Percentiles rank a stretch among this genome's conserved stretches.
Conservation (phyloP, 2,329 filamentous ascomycete species). For the Aureobasidium subglaciale region DNA sequence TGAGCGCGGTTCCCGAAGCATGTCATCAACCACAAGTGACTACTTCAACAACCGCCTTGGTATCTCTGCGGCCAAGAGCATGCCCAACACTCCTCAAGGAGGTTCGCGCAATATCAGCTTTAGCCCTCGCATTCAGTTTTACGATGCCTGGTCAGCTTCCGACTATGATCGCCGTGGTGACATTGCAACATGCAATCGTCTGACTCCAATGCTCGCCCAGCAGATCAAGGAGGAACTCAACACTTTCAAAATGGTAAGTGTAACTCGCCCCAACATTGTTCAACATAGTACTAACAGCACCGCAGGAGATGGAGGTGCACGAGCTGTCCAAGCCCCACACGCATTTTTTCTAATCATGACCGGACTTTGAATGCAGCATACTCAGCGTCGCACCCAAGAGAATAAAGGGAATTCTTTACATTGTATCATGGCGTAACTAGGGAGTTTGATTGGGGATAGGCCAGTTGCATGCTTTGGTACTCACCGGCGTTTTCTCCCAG, state of each 20-base stretch:
- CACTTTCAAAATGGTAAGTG: conserved; percentile 93
- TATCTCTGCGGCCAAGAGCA: conserved; percentile 68
- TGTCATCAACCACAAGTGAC: conserved; percentile 55
- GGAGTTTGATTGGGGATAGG: conserved; percentile 11
- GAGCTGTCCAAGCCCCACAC: conserved; percentile 99
- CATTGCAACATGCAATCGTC: conserved; percentile 92
- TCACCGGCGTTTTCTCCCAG: conserved; percentile 9
- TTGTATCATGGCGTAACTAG: conserved; percentile 14
- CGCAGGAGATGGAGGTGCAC: conserved; percentile 98
- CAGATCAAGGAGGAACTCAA: conserved; percentile 99
- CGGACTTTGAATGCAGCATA: conserved; percentile 15
- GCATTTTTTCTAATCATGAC: conserved; percentile 84
- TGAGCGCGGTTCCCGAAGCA: conserved; percentile 51
- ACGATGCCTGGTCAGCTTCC: conserved; percentile 91
- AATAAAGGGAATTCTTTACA: conserved; percentile 8
- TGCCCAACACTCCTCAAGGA: conserved; percentile 69
- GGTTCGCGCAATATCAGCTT: conserved; percentile 61
- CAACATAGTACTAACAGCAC: conserved; percentile 33
- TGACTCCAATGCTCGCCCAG: conserved; percentile 94
- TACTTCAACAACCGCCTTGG: conserved; percentile 75
- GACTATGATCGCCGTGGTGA: conserved; percentile 96
- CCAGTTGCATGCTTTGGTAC: conserved; percentile 12
- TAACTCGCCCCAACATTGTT: not conserved
- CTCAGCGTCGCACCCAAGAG: conserved; percentile 7
- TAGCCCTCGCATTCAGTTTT: conserved; percentile 86